Evolutionary conservation across 1,284 basidiomycete species (phyloP), one percentile per base, ranked within the genome.

Genomic region (Heterobasidion parviporum): DNA sequence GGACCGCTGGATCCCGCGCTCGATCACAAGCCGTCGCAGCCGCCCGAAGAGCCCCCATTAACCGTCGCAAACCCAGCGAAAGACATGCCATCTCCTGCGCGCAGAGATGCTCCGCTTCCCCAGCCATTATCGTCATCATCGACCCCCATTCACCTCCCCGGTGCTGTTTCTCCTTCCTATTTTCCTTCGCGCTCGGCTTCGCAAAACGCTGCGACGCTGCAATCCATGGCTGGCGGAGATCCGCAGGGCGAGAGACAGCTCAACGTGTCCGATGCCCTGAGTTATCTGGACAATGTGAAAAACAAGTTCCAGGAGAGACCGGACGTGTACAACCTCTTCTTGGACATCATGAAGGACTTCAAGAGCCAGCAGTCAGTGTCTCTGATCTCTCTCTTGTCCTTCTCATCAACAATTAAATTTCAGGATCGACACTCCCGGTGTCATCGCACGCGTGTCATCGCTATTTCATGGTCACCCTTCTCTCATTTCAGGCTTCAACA

Each of bases 271-370:
- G 95, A 98, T 72, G 95, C 95, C n/a, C 77, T 98, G 56, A 88
- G 83, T 68, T 98, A 97, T 69, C 81, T 98, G 53, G 94, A 97
- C 71, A 88, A 89, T 58, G 94, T 98, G 74, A 96, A 97, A 74
- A 72, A 81, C 50, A 87, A 92, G 71, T 98, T 97, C 65, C 78
- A 83, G 50, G 86, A 92, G 65, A 83, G 89, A 60, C 93, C 94
- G 6, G 90, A 94, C 61, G 92, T 96, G 15, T 98, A 97, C 74
- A 97, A 97, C 68, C 83, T 86, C 56, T 98, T 98, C 69, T 73
- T 98, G 65, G 94, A 97, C 66, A 96, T 98, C 62, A 98, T 98
- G 95, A 98, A 98, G 72, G 94, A 98, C 67, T 96, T 96, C 72
- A 96, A 96, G 74, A 89, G 87, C 56, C 89, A 94, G 64, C 73